Evolutionary conservation across 176 grass and related monocot genomes (phyloP), one percentile per base, ranked within the genome.

Genomic region (Eragrostis nindensis): DNA sequence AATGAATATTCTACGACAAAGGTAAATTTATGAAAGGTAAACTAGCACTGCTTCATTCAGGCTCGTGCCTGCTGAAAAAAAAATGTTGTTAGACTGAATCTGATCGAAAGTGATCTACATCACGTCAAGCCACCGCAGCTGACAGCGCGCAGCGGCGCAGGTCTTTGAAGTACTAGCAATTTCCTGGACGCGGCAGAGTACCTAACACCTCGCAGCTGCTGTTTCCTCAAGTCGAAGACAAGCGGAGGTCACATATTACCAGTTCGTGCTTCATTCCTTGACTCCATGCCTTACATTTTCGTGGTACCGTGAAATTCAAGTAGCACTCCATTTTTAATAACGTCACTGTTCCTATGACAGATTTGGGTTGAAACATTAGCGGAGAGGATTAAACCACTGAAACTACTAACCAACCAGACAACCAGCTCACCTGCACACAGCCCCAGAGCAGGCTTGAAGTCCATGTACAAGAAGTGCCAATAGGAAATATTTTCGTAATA

Each of bases 211-310:
- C 29, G 56, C 1, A 18, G 56, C 56, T 14, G 29, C 60, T 44
- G 59, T 38, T 26, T 62, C 62, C 79, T 32, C 27, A 9, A 53
- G 68, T 49, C 7, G n/a, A 72, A 84, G 13, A 26, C 25, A 59
- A 2, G 2, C 1, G 11, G 17, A 61, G 19, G 18, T 71, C 64
- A 63, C 8, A 12, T 11, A 64, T n/a, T 11, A 49, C 57, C 17
- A n/a, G 40, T 16, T 62, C 12, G 15, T 72, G 45, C 32, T 21
- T 21, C 2, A 46, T 75, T 48, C 64, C 22, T 11, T 24, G 47
- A 83, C 22, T 40, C 26, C 49, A 30, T 68, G 10, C 15, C 30
- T 63, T 44, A 12, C 8, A 47, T 61, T n/a, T 25, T 39, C 19
- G 48, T 43, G 32, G 5, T 7, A 11, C 30, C 11, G 8, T 11